Percentiles rank a stretch among this genome's conserved stretches.
Conservation (phyloP, 2,329 filamentous ascomycete genomes). For the Harringtonia aguacate region DNA sequence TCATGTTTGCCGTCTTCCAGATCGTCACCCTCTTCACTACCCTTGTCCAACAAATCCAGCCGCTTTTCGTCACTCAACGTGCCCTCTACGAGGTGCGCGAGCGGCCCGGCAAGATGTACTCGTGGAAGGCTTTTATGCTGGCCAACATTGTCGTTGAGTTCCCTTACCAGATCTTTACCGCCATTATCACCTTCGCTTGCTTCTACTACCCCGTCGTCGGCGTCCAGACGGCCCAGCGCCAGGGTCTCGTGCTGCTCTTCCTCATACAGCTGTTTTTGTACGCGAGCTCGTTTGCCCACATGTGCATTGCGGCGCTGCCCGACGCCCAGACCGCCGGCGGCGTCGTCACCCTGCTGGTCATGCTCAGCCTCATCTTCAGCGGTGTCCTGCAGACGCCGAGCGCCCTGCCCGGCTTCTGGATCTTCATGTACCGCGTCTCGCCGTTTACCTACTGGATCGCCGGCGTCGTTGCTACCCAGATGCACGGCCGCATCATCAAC, state of each 20-base stretch:
- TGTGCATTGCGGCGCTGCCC: constrained; percentile 60
- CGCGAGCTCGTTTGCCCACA: constrained; percentile 59
- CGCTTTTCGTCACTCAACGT: constrained; percentile 71
- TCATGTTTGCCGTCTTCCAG: constrained; percentile 81
- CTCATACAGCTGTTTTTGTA: constrained; percentile 58
- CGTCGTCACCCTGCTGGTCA: constrained; percentile 47
- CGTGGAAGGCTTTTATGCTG: constrained; percentile 76
- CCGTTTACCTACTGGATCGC: constrained; percentile 60
- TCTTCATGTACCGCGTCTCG: constrained; percentile 62
- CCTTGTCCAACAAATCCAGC: constrained; percentile 71
- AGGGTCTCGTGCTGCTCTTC: constrained; percentile 55
- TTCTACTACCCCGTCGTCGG: constrained; percentile 77
- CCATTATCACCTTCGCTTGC: constrained; percentile 50
- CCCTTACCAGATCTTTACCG: constrained; percentile 69
- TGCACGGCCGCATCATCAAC: constrained; percentile 40
- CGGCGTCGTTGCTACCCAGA: constrained; percentile 55
- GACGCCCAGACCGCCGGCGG: constrained; percentile 57
- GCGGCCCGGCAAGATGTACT: constrained; percentile 72
- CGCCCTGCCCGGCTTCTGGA: constrained; percentile 61
- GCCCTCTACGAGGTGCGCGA: constrained; percentile 77
- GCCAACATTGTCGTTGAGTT: constrained; percentile 75
- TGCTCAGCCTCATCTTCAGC: constrained; percentile 49
- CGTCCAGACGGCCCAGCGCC: constrained; percentile 38
- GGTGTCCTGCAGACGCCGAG: constrained; percentile 47
- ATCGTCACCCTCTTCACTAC: constrained; percentile 71